phyloP scores from a whole-genome alignment of 192 early-diverging fungal genomes.

The Gamsiella multidivaricata region DNA sequence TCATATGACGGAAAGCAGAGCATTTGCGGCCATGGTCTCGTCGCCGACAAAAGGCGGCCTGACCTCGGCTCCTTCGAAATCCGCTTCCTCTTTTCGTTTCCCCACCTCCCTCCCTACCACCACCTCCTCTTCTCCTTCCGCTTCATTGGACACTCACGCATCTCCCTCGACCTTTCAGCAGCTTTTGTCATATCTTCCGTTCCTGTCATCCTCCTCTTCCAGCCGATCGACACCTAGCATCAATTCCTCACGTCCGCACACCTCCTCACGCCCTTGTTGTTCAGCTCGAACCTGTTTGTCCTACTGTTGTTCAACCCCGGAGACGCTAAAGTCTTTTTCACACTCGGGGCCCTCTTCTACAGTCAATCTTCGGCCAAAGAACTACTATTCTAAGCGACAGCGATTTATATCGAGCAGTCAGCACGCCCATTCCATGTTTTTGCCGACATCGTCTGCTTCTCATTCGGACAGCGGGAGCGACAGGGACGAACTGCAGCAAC shows the following conservation, averaged over 20 bases:
- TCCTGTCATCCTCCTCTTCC: constrained; percentile 13
- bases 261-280: constrained; percentile 1
- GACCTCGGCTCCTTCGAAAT: neutral
- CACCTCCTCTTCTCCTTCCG: constrained; percentile 12
- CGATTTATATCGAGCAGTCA: constrained; percentile 20
- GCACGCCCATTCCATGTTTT: no score
- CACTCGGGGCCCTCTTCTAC: neutral
- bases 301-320: constrained; percentile 19
- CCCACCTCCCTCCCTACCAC: constrained; percentile 3
- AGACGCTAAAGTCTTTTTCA: neutral
- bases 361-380: constrained; percentile 51
- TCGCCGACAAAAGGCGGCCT: neutral
- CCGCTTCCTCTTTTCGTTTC: constrained; percentile 3
- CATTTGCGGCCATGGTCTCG: constrained; percentile 49
- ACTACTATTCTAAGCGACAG: constrained; percentile 49
- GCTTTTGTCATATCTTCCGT: constrained; percentile 26
- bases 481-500: constrained; percentile 14
- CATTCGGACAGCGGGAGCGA: constrained; percentile 46
- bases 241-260: neutral
- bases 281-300: constrained; percentile 21
- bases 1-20: constrained; percentile 55
- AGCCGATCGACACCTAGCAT: constrained; percentile 7
- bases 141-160: neutral
- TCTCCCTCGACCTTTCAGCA: constrained; percentile 23
- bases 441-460: constrained; percentile 18